Evolutionary conservation across 2,329 filamentous ascomycete genomes (phyloP).

Genomic region (Colletotrichum lentis): DNA sequence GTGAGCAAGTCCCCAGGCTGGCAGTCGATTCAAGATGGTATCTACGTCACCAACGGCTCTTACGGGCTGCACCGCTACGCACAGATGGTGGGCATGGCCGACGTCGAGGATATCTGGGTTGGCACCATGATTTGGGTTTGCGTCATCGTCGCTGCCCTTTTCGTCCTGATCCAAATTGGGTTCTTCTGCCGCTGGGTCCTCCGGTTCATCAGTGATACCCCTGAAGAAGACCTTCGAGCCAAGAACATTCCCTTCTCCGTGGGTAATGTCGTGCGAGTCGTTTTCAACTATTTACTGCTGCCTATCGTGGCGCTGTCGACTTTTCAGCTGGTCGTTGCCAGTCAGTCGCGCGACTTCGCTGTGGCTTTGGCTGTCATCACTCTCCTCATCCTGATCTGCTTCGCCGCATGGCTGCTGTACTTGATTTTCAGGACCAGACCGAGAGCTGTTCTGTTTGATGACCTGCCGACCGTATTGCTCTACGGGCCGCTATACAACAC

Average conservation of each 20-base stretch:
- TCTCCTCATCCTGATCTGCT: slow-evolving; percentile 74
- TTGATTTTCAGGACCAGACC: slow-evolving; percentile 83
- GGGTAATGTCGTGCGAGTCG: slow-evolving; percentile 81
- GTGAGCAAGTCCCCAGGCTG: slow-evolving; percentile 73
- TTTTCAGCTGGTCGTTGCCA: slow-evolving; percentile 86
- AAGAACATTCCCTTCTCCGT: slow-evolving; percentile 91
- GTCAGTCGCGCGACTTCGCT: slow-evolving; percentile 71
- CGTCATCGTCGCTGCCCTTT: slow-evolving; percentile 73
- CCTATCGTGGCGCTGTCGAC: slow-evolving; percentile 87
- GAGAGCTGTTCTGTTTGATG: slow-evolving; percentile 89
- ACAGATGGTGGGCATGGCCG: slow-evolving; percentile 82
- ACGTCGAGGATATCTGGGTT: slow-evolving; percentile 85
- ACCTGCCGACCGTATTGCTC: slow-evolving; percentile 84
- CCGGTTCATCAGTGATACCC: slow-evolving; percentile 73
- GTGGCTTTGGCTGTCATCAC: slow-evolving; percentile 80
- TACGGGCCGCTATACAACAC: slow-evolving; percentile 98
- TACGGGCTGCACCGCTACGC: slow-evolving; percentile 83
- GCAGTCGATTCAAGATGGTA: slow-evolving; percentile 77
- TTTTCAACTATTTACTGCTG: slow-evolving; percentile 91
- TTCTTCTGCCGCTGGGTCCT: slow-evolving; percentile 82
- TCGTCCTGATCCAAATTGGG: slow-evolving; percentile 76
- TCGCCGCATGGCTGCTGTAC: slow-evolving; percentile 80
- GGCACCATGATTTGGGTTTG: slow-evolving; percentile 93
- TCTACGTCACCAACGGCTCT: slow-evolving; percentile 81
- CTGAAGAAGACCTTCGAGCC: slow-evolving; percentile 85